Base-by-base conservation (phyloP, 2,329 filamentous ascomycete genomes). In the Pseudogymnoascus sp. region DNA sequence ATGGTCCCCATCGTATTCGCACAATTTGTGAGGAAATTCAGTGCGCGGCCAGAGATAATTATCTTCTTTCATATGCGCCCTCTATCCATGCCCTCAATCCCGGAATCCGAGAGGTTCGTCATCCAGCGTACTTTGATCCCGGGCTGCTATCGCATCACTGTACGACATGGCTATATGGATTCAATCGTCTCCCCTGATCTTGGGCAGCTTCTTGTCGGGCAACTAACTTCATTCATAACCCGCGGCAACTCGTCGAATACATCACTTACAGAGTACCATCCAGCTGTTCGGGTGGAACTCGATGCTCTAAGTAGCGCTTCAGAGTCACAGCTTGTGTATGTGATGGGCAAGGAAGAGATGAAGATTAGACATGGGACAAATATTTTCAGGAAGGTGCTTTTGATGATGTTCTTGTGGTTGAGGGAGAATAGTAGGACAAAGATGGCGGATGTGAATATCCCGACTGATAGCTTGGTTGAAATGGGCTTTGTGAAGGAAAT, bases 11-110 rank as follows among this genome's bases (percentile, higher is more conserved):
- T 81, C 6, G 86, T 88, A 8, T 92, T 90, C 73, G 83, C 85
- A 3, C 87, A 92, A 62, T 92, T 92, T 71, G 79, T 90, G 8
- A 83, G 81, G 61, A 92, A 92, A 71, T 87, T 92, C 66, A 83
- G 83, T 57, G 84, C 86, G 0, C 78, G 83, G 4, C 88, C 89
- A 0, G 85, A 89, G 31, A 82, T 90, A 10, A 81, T 84, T n/a
- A 80, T 92, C 1, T 91, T 92, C 73, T 89, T 92, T 73, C 89
- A 92, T 69, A 80, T 92, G 65, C 84, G 87, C 5, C 82, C 87
- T 0, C 78, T 90, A 0, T 80, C 85, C 31, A 76, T 79, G 1
- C 87, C 88, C 0, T 81, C 79, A 0, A 81, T 87, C 2, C 73
- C 81, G 0, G 71, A 77, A 4, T 72, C 72, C 1, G 79, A 84